phyloP scores from a whole-genome alignment of 768 basidiomycete species.

The Clitopilus hobsonii region DNA sequence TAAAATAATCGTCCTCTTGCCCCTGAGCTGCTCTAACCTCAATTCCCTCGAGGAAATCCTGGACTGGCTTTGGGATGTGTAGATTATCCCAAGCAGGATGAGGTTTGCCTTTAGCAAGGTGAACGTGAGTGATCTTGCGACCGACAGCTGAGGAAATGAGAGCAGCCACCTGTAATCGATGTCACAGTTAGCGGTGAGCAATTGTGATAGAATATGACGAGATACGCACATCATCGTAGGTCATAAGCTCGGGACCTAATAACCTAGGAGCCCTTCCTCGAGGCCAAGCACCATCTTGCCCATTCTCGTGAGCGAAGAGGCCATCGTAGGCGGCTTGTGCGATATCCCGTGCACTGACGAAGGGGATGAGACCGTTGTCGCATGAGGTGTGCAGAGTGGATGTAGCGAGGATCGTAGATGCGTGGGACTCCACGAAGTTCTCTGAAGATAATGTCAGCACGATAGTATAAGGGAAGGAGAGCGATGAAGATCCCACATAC shows the following conservation, averaged over 20 bases:
- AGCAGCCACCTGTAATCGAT: background rate
- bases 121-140: background rate
- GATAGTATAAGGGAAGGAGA: background rate
- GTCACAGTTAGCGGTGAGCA: background rate
- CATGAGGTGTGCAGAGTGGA: conserved; percentile 17
- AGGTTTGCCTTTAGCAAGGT: background rate
- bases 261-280: conserved; percentile 11
- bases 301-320: conserved; percentile 15
- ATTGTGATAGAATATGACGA: background rate
- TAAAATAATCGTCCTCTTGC: background rate
- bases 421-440: conserved; percentile 8
- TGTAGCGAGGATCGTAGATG: conserved; percentile 6
- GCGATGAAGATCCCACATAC: conserved; percentile 9
- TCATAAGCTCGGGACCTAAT: conserved; percentile 21
- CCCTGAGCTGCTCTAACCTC: background rate
- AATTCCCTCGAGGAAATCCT: background rate
- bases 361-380: conserved; percentile 17
- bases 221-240: conserved; percentile 7
- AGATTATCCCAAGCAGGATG: background rate
- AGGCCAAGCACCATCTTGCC: no score
- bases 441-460: conserved; percentile 5
- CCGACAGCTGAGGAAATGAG: background rate
- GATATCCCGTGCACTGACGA: conserved; percentile 22
- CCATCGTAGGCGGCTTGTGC: conserved; percentile 19
- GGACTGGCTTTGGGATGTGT: background rate